Percentiles rank a stretch among this genome's conserved stretches.
These are phyloP conservation scores for Fagopyrum tataricum DNA, from an alignment of 148 eudicot species.

Conservation along the genomic window DNA sequence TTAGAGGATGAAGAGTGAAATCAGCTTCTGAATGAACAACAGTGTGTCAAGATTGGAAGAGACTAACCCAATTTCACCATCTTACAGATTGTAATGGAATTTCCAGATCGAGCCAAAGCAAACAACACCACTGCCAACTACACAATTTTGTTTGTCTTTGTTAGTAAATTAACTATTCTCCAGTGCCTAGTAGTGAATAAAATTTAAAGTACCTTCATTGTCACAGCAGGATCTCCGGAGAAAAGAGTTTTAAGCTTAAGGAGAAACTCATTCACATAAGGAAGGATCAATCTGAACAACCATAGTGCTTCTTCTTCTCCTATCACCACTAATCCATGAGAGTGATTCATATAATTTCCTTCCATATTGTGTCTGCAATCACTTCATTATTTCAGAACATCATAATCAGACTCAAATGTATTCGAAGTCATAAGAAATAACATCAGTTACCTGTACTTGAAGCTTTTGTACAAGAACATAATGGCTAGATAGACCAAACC, in stretches of 20 bases:
- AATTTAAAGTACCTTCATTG: conserved; percentile 51
- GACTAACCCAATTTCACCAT: conserved; percentile 64
- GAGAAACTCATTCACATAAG: conserved; percentile 66
- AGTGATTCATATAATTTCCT: conserved; percentile 19
- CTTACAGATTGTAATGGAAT: conserved; percentile 68
- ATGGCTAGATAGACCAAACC: conserved; percentile 62
- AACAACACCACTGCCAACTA: conserved; percentile 72
- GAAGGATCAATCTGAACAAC: conserved; percentile 56
- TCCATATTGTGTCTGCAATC: conserved; percentile 15
- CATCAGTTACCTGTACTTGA: conserved; percentile 37
- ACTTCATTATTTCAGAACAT: not conserved
- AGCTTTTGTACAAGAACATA: conserved; percentile 53
- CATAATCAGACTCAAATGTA: too few species aligned
- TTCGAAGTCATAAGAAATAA: not conserved
- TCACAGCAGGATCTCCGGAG: conserved; percentile 71
- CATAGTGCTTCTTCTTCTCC: conserved; percentile 81
- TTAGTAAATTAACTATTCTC: not conserved
- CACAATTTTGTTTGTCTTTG: conserved; percentile 11
- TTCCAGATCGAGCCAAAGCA: conserved; percentile 70
- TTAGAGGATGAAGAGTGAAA: not conserved
- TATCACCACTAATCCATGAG: conserved; percentile 22
- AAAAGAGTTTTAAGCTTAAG: conserved; percentile 48
- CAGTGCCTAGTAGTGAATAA: not conserved
- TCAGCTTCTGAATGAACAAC: not conserved
- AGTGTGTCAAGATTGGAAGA: not conserved